These are phyloP conservation scores for Hemisphaericaspora lyxosophila DNA, from an alignment of 1,139 yeast genomes.

Conservation along the genomic window DNA sequence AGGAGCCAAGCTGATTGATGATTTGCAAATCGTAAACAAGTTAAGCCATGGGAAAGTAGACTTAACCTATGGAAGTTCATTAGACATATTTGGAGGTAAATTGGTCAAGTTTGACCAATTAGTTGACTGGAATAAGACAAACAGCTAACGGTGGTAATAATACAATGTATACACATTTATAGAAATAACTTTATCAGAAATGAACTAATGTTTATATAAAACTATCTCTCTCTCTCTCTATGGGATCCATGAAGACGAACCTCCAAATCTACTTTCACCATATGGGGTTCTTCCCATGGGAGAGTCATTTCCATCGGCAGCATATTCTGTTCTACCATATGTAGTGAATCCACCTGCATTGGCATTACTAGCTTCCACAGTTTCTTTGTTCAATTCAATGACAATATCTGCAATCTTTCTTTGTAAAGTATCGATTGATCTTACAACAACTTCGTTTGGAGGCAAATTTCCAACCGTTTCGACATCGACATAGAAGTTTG, in stretches of 20 bases:
- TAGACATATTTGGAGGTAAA: slow-evolving; percentile 91
- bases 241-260: slow-evolving; percentile 16
- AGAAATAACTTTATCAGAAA: background rate
- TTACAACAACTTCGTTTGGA: slow-evolving; percentile 83
- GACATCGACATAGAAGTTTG: slow-evolving; percentile 78
- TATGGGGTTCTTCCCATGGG: slow-evolving; percentile 40
- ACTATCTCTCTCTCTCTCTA: background rate
- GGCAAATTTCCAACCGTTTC: slow-evolving; percentile 90
- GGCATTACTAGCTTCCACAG: slow-evolving; percentile 48
- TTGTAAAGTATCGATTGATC: slow-evolving; percentile 82
- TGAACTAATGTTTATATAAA: background rate
- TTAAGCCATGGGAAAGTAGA: slow-evolving; percentile 84
- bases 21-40: slow-evolving; percentile 60
- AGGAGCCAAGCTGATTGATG: slow-evolving; percentile 78
- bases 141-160: slow-evolving; percentile 3
- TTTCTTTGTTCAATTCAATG: slow-evolving; percentile 69
- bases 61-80: slow-evolving; percentile 86
- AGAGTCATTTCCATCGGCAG: slow-evolving; percentile 38
- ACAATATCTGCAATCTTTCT: slow-evolving; percentile 88
- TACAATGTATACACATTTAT: slow-evolving; percentile 3
- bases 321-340: slow-evolving; percentile 48
- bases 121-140: slow-evolving; percentile 63
- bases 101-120: slow-evolving; percentile 74
- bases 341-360: slow-evolving; percentile 48
- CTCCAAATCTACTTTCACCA: slow-evolving; percentile 40